Evolutionary conservation across 805 yeast species (phyloP), one percentile per base, ranked within the genome.

Genomic region (Pichia paraexigua): DNA sequence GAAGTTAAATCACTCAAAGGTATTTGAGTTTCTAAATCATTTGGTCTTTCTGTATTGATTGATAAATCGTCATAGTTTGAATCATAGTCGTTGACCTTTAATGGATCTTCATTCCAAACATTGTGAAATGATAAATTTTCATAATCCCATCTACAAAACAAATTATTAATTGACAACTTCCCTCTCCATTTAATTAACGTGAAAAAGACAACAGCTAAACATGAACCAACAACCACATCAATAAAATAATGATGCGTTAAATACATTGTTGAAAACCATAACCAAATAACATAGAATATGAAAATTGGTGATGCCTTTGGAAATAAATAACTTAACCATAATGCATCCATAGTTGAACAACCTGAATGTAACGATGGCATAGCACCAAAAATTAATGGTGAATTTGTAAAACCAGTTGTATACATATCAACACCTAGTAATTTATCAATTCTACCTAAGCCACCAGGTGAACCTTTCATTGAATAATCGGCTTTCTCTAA

Each of bases 191-290:
- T 83, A 49, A 88, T 81, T 59, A 82, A 77, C 55, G 78, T 75
- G 67, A 88, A 91, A 32, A 87, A 82, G 17, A 78, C 66, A 53
- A 83, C 76, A 0, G 96, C 82, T 51, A 94, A 73, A n/a, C 82
- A 77, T 2, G 97, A 92, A 22, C 99, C 99, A n/a, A 88, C 92
- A 62, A 88, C 87, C 49, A 92, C 78, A 65, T 92, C 98, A 54
- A 92, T 81, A 63, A 94, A 94, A 67, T 92, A 92, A 70, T 92
- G 99, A 69, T 92, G 99, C 0, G 97, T 92, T 62, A 92, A 76
- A 68, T 92, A 92, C 99, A 92, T 92, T 17, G 98, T 94, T 47
- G 94, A 79, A 95, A 97, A 94, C 98, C 98, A 92, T 59, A 94
- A 76, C 95, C 96, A 89, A 56, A 81, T 71, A n/a, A 89, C 94